Percentiles rank a stretch among this genome's conserved stretches.
Evolutionary conservation across 345 rosid genomes (phyloP).

Genomic region (Eucalyptus curtisii): DNA sequence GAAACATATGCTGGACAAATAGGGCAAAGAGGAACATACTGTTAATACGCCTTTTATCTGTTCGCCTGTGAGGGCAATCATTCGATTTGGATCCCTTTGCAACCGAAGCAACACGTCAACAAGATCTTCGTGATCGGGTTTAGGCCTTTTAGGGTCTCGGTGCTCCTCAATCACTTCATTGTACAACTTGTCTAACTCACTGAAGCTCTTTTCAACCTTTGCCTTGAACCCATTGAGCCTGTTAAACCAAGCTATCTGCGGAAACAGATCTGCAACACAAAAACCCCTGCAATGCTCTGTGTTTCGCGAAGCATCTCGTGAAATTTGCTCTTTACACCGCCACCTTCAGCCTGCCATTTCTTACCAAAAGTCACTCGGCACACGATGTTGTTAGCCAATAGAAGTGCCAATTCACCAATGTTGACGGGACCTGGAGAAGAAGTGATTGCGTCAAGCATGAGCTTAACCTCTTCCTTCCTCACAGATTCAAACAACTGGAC

Average conservation of each 20-base stretch:
- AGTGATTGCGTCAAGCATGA: conserved; percentile 1
- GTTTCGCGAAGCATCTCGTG: conserved; percentile 1
- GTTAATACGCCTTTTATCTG: conserved; percentile 15
- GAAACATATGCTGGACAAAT: background rate
- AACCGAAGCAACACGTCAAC: conserved; percentile 21
- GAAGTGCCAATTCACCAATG: conserved; percentile 1
- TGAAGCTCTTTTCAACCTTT: conserved; percentile 7
- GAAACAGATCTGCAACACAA: conserved; percentile 20
- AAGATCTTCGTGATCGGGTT: conserved; percentile 14
- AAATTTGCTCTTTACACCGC: background rate
- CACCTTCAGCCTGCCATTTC: background rate
- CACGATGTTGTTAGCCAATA: conserved; percentile 8
- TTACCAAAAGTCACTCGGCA: conserved; percentile 24
- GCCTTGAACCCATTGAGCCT: conserved; percentile 19
- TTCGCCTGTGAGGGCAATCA: background rate
- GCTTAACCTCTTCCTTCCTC: conserved; percentile 17
- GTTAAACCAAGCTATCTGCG: conserved; percentile 24
- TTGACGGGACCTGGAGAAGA: conserved; percentile 1
- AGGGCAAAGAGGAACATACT: background rate
- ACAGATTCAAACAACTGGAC: conserved; percentile 19
- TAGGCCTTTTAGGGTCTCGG: conserved; percentile 3
- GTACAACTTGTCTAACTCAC: conserved; percentile 16
- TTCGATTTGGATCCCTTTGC: conserved; percentile 5
- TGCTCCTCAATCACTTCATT: conserved; percentile 20
- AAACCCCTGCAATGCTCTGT: conserved; percentile 12